Percentiles rank a stretch among this genome's conserved stretches.
phyloP scores from a whole-genome alignment of 805 yeast genomes.

The Candida schatavii region DNA sequence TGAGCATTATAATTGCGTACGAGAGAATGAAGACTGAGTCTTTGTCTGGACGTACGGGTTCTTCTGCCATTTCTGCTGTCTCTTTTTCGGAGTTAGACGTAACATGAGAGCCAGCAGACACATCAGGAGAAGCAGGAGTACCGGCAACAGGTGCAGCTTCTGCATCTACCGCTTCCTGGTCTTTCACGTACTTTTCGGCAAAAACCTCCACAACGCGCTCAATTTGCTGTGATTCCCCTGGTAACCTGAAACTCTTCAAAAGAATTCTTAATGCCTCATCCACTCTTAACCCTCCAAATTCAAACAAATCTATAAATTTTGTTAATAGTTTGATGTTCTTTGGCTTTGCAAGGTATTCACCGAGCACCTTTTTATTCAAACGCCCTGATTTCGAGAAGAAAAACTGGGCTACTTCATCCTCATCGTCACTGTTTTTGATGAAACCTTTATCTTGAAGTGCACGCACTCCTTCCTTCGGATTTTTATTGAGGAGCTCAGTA shows the following conservation, averaged over 20 bases:
- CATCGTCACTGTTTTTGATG: constrained; percentile 46
- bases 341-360: constrained; percentile 82
- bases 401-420: constrained; percentile 68
- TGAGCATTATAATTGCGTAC: constrained; percentile 89
- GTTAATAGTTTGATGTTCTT: constrained; percentile 56
- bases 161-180: constrained; percentile 42
- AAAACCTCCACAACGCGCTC: constrained; percentile 88
- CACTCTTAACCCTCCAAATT: constrained; percentile 74
- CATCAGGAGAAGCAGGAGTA: background rate
- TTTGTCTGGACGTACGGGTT: constrained; percentile 62
- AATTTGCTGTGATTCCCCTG: constrained; percentile 97
- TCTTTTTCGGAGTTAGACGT: background rate
- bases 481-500: constrained; percentile 70
- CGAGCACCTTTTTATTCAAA: constrained; percentile 81
- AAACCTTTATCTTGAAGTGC: constrained; percentile 65
- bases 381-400: constrained; percentile 76
- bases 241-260: constrained; percentile 80
- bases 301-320: constrained; percentile 66
- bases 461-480: constrained; percentile 73
- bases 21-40: constrained; percentile 89
- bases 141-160: background rate
- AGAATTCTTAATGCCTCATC: constrained; percentile 89
- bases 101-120: too few species aligned
- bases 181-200: constrained; percentile 72
- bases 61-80: constrained; percentile 27